Evolutionary conservation across 768 basidiomycete species (phyloP).

Genomic region (Suillus luteus): DNA sequence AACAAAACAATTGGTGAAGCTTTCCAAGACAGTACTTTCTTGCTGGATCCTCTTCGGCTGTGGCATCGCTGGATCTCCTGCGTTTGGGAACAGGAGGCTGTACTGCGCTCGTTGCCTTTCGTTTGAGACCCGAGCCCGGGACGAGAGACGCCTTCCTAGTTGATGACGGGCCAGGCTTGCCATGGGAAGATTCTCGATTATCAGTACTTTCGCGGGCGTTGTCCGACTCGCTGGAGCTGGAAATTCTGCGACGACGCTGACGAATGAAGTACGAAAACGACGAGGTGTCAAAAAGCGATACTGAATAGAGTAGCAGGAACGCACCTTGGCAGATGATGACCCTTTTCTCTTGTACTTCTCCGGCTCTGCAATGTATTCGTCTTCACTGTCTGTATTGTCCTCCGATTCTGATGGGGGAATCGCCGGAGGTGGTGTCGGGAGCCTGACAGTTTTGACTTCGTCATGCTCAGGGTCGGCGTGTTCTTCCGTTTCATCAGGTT

Average conservation of each 20-base stretch:
- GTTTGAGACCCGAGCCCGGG: constrained; percentile 43
- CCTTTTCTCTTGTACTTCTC: constrained; percentile 36
- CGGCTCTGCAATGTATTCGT: constrained; percentile 66
- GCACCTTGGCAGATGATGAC: constrained; percentile 43
- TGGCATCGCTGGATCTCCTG: constrained; percentile 45
- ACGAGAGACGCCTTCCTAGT: constrained; percentile 26
- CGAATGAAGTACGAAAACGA: constrained; percentile 12
- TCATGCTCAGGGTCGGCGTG: constrained; percentile 25
- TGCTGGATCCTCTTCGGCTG: constrained; percentile 64
- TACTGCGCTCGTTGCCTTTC: constrained; percentile 49
- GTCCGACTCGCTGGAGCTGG: constrained; percentile 46
- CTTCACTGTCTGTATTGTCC: constrained; percentile 57
- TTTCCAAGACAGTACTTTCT: constrained; percentile 82
- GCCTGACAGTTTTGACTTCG: constrained; percentile 20
- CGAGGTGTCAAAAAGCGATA: constrained; percentile 16
- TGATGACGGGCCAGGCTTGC: constrained; percentile 24
- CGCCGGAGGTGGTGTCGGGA: constrained; percentile 33
- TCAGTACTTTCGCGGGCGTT: constrained; percentile 27
- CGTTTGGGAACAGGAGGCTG: constrained; percentile 47
- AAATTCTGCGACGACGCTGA: constrained; percentile 48
- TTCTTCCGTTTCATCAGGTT: constrained; percentile 57
- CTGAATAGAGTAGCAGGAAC: constrained; percentile 27
- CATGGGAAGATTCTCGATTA: constrained; percentile 14
- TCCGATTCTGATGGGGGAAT: constrained; percentile 48
- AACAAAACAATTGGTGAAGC: constrained; percentile 67